Percentiles rank a stretch among this genome's conserved stretches.
Conservation (phyloP, 2,329 filamentous ascomycete genomes). For the Canariomyces notabilis region DNA sequence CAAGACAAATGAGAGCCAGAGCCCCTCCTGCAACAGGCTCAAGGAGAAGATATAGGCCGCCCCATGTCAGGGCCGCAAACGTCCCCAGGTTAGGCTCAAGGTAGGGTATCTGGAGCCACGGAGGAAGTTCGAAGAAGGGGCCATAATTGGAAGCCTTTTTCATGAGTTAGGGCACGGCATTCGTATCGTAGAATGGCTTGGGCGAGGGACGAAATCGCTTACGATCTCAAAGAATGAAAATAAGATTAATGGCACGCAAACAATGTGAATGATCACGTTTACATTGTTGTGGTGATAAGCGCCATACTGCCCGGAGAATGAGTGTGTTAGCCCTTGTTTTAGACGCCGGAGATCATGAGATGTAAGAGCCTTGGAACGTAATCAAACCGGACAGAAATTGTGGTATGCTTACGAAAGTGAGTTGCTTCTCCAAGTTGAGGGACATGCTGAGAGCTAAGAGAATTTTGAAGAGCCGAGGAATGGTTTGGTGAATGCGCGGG, state of each 20-base stretch:
- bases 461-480: neutral
- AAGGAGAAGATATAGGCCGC: conserved; percentile 79
- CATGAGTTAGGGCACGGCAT: conserved; percentile 2
- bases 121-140: conserved; percentile 58
- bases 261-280: conserved; percentile 74
- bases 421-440: conserved; percentile 74
- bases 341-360: no score
- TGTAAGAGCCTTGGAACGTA: no score
- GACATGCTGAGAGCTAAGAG: conserved; percentile 42
- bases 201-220: conserved; percentile 31
- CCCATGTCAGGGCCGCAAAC: conserved; percentile 46
- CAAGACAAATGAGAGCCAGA: conserved; percentile 71
- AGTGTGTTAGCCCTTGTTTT: conserved; percentile 7
- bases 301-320: conserved; percentile 62
- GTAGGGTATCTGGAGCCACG: conserved; percentile 63
- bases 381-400: no score
- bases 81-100: conserved; percentile 42
- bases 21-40: conserved; percentile 86
- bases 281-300: conserved; percentile 74
- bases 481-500: neutral
- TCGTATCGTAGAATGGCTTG: no score
- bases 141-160: conserved; percentile 57
- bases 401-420: conserved; percentile 65
- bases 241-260: conserved; percentile 72
- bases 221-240: conserved; percentile 68